A percentile compares a stretch with the other conserved stretches of the same genome.
phyloP scores from a whole-genome alignment of 192 early-diverging fungal species.

The Fimicolochytrium jonesii region DNA sequence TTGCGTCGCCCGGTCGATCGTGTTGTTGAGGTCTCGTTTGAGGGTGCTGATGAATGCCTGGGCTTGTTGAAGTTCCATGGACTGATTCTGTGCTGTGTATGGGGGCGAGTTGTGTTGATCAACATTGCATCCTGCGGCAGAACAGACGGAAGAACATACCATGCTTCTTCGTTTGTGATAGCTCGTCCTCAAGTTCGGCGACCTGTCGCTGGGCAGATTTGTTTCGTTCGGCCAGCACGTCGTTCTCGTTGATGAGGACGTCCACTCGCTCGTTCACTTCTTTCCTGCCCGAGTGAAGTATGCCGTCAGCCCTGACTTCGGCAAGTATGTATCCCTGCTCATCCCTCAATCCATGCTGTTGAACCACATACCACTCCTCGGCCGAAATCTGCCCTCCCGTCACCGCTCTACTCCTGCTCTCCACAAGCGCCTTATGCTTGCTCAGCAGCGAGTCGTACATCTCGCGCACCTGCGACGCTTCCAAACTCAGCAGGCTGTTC shows the following conservation, averaged over 20 bases:
- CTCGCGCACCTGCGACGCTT: too few species aligned
- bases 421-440: neutral
- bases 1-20: neutral
- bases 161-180: conserved; percentile 19
- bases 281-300: too few species aligned
- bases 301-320: too few species aligned
- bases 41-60: neutral
- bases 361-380: conserved; percentile 3
- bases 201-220: conserved; percentile 15
- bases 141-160: conserved; percentile 2
- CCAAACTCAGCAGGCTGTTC: too few species aligned
- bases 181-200: conserved; percentile 22
- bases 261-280: conserved; percentile 26
- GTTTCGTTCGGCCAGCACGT: conserved; percentile 35
- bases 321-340: too few species aligned
- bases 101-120: neutral
- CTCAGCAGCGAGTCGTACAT: neutral
- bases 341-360: too few species aligned
- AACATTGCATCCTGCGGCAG: neutral
- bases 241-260: conserved; percentile 39
- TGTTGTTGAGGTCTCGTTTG: conserved; percentile 1
- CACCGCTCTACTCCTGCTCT: neutral
- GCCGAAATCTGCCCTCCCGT: neutral
- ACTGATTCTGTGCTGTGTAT: conserved; percentile 2
- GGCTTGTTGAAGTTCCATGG: neutral